A percentile compares a stretch with the other conserved stretches of the same genome.
Conservation (phyloP, 2,329 filamentous ascomycete species). For the Davidsoniella eucalypti region DNA sequence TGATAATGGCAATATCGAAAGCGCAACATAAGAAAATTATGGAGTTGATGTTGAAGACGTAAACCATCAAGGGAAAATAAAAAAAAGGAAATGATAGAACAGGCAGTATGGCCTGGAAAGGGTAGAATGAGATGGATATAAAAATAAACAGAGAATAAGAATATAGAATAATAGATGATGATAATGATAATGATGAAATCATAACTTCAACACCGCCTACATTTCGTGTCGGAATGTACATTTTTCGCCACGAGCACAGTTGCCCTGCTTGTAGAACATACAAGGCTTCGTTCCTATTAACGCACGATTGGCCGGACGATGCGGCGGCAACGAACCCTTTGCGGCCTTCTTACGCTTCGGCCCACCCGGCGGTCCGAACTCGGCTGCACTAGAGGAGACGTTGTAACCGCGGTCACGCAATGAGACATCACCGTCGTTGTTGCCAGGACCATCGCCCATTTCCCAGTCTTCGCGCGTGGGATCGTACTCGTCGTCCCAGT, state of each 20-base stretch:
- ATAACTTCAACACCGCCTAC: neutral
- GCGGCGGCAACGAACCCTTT: conserved; percentile 24
- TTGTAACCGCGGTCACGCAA: conserved; percentile 17
- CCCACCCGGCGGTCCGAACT: conserved; percentile 13
- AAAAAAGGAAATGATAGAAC: neutral
- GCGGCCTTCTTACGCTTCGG: conserved; percentile 26
- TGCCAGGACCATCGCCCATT: conserved; percentile 3
- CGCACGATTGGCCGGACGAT: conserved; percentile 34
- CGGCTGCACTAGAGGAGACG: conserved; percentile 18
- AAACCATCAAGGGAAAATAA: neutral
- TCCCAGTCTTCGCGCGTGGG: conserved; percentile 14
- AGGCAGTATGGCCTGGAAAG: no score
- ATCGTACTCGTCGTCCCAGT: conserved; percentile 13
- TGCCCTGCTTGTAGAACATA: conserved; percentile 53
- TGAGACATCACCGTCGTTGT: neutral
- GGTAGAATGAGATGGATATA: no score
- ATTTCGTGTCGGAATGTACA: conserved; percentile 57
- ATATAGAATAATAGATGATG: neutral
- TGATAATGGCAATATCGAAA: no score
- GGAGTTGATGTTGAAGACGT: no score
- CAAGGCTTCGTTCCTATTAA: conserved; percentile 52
- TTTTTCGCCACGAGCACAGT: conserved; percentile 55
- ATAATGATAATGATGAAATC: neutral
- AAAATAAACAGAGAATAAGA: no score
- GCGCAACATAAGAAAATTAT: no score